Conservation (phyloP, 139 green algal genomes). For the Chlorella vulgaris region DNA sequence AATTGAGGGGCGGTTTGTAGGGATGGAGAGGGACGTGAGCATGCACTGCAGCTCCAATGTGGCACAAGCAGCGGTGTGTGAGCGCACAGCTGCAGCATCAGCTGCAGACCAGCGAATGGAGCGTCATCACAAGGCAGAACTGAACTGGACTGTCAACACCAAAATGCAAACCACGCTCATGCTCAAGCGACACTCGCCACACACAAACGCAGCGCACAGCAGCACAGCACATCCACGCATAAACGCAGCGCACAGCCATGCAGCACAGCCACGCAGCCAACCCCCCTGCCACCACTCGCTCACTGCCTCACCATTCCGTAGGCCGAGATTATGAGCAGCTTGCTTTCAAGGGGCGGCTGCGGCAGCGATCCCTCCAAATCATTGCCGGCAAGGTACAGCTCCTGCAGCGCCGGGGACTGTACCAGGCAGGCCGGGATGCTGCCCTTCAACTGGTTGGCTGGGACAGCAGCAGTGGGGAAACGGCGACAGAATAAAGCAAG, state of each 20-base stretch:
- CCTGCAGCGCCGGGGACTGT: background rate
- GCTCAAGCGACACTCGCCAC: no score
- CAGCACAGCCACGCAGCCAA: background rate
- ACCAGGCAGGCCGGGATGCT: constrained; percentile 6
- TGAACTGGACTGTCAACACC: no score
- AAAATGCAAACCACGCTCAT: no score
- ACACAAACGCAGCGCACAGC: no score
- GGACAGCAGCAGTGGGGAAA: background rate
- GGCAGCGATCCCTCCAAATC: background rate
- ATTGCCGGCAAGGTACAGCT: constrained; percentile 26
- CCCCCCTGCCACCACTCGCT: background rate
- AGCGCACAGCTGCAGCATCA: no score
- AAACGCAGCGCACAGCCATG: no score
- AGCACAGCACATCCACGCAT: background rate
- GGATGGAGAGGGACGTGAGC: no score
- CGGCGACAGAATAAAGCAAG: no score
- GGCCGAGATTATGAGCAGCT: constrained; percentile 17
- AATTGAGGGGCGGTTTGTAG: background rate
- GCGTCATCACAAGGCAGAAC: no score
- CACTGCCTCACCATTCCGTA: background rate
- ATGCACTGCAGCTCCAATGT: no score
- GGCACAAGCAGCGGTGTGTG: no score
- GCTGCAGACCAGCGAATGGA: no score
- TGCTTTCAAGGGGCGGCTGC: background rate
- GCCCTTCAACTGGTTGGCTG: constrained; percentile 18